These are phyloP conservation scores for Linnemannia elongata DNA, from an alignment of 192 early-diverging fungal genomes.

Conservation along the genomic window DNA sequence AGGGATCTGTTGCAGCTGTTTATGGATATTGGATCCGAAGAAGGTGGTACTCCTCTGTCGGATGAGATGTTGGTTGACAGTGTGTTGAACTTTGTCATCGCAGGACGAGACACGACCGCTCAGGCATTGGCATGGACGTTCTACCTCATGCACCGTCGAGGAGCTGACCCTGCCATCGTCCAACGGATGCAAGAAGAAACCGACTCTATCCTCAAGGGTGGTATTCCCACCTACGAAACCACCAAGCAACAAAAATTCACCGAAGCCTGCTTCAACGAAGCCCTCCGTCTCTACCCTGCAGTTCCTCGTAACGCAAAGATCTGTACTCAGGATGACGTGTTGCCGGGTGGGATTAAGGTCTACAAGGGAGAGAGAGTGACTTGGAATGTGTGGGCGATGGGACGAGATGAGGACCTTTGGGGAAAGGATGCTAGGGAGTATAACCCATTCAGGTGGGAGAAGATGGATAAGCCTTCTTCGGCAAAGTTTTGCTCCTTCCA, in stretches of 20 bases:
- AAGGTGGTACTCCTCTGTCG: conserved; percentile 41
- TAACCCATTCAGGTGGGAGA: conserved; percentile 74
- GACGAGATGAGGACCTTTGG: conserved; percentile 66
- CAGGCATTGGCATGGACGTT: conserved; percentile 57
- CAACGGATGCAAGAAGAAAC: conserved; percentile 51
- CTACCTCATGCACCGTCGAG: conserved; percentile 61
- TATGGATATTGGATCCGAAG: conserved; percentile 43
- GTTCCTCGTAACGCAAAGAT: conserved; percentile 70
- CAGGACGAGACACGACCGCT: conserved; percentile 73
- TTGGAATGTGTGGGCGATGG: conserved; percentile 67
- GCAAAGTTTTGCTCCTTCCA: conserved; percentile 71
- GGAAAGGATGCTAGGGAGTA: conserved; percentile 73
- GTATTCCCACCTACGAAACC: conserved; percentile 34
- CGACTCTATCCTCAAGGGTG: conserved; percentile 29
- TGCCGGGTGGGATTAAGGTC: conserved; percentile 73
- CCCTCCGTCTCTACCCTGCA: conserved; percentile 72
- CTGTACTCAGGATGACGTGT: conserved; percentile 67
- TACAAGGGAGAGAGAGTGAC: conserved; percentile 63
- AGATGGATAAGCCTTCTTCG: conserved; percentile 39
- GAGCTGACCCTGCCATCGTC: conserved; percentile 39
- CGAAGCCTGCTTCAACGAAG: conserved; percentile 66
- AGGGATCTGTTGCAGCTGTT: conserved; percentile 61
- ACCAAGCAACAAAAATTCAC: conserved; percentile 49
- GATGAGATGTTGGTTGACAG: conserved; percentile 61
- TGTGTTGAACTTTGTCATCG: conserved; percentile 57